A percentile compares a stretch with the other conserved stretches of the same genome.
Evolutionary conservation across 768 basidiomycete genomes (phyloP).

Genomic region (Agaricus bisporus): DNA sequence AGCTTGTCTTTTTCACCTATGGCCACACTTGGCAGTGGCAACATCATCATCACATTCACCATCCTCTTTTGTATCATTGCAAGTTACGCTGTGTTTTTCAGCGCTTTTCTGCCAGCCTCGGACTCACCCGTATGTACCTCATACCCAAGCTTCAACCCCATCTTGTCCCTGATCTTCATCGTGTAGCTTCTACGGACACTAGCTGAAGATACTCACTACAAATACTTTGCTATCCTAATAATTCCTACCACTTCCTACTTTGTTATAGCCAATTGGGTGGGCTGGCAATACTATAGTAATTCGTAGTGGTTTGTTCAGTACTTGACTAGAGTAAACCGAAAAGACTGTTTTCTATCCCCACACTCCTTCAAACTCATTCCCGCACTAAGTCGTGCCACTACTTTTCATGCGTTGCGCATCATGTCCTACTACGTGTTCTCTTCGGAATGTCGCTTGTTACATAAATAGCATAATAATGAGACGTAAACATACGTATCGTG

Average conservation of each 20-base stretch:
- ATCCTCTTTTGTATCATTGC: slow-evolving; percentile 49
- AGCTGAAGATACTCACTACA: slow-evolving; percentile 79
- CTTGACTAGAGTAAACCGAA: slow-evolving; percentile 14
- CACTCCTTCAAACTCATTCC: too few relatives aligned
- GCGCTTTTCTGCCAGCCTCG: slow-evolving; percentile 52
- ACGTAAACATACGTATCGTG: not conserved
- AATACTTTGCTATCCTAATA: slow-evolving; percentile 75
- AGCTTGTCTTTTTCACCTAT: slow-evolving; percentile 10
- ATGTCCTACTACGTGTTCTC: not conserved
- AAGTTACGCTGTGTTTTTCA: slow-evolving; percentile 59
- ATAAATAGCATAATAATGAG: not conserved
- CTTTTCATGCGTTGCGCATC: not conserved
- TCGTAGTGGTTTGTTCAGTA: slow-evolving; percentile 36
- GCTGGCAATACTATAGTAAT: slow-evolving; percentile 96
- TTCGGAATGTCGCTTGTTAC: not conserved
- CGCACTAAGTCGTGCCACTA: too few relatives aligned
- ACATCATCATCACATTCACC: slow-evolving; percentile 41
- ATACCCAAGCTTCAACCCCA: not conserved
- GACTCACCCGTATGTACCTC: slow-evolving; percentile 41
- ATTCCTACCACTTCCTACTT: slow-evolving; percentile 83
- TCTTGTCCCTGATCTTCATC: not conserved
- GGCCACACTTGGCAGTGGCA: slow-evolving; percentile 27
- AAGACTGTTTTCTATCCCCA: too few relatives aligned
- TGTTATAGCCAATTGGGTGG: slow-evolving; percentile 97
- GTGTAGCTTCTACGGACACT: slow-evolving; percentile 58